Base-by-base conservation (phyloP, 441 rosid species). In the Capsella rubella region DNA sequence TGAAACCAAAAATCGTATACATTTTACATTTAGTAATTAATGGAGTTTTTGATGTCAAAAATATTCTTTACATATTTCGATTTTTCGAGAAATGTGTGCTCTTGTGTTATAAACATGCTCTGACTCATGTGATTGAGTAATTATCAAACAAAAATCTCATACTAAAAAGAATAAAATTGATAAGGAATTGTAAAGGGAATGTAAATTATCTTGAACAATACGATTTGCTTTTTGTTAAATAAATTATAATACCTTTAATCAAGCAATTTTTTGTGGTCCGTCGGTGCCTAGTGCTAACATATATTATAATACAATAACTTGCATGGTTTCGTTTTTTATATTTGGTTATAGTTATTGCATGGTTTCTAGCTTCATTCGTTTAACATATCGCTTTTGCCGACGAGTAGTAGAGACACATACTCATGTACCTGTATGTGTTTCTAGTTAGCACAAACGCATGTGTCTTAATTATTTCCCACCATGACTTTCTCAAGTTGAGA, bases 191-290 rank as follows among this genome's bases (percentile, higher is more conserved):
- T 75, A 59, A 53, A 69, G 6, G 46, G 46, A 69, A 69, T 63
- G 70, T 62, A 27, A 18, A 62, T 69, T 75, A 61, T 54, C 65
- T 75, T 75, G 70, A 70, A 69, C 16, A 27, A 15, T 14, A 75
- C 64, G 58, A 46, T 63, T 46, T 69, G 10, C 70, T 69, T 61
- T 75, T 53, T 35, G 64, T 27, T 42, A 35, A 42, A 69, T 53
- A 34, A 34, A 27, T 45, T 53, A 45, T 61, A 53, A 54, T 45
- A 15, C 45, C 64, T 2, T 60, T 45, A 5, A 32, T 28, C 13
- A 61, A 75, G 69, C 64, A 61, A 5, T 43, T 43, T 42, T 43
- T 61, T 61, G 9, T 61, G 64, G 42, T 52, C 78, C 74, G 74
- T 67, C 63, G 73, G 72, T 50, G 72, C 29, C 25, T 21, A 54